phyloP scores from a whole-genome alignment of 306 rosid species.

The Medicago ruthenica region DNA sequence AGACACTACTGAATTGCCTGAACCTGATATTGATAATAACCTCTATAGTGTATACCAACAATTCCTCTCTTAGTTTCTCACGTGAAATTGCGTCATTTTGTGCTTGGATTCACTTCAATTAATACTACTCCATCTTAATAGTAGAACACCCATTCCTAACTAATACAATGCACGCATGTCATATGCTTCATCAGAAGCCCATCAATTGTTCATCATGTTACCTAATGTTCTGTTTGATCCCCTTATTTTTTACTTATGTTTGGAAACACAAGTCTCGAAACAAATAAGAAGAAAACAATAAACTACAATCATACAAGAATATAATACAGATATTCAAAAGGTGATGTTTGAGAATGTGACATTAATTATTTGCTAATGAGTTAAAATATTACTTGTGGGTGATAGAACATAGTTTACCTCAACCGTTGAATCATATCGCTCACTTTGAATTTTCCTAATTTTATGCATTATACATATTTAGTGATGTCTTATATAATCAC shows the following conservation, averaged over 20 bases:
- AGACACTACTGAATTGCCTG: constrained; percentile 10
- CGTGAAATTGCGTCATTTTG: constrained; percentile 59
- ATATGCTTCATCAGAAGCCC: constrained; percentile 16
- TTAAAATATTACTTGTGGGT: background rate
- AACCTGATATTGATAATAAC: constrained; percentile 7
- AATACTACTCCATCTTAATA: background rate
- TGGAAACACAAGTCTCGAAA: background rate
- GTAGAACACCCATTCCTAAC: constrained; percentile 37
- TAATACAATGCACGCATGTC: constrained; percentile 18
- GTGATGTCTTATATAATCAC: too few species aligned
- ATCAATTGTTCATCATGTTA: constrained; percentile 38
- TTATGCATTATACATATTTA: too few species aligned
- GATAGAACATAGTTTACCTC: background rate
- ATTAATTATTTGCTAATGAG: background rate
- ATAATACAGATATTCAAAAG: background rate
- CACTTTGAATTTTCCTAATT: too few species aligned
- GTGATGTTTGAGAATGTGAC: background rate
- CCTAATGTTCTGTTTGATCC: constrained; percentile 1
- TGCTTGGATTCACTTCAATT: constrained; percentile 51
- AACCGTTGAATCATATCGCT: too few species aligned
- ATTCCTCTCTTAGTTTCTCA: constrained; percentile 39
- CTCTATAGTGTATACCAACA: background rate
- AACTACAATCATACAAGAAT: background rate
- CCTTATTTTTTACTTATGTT: constrained; percentile 22
- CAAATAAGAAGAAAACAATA: background rate